Percentiles rank a stretch among this genome's conserved stretches.
Evolutionary conservation across 805 yeast species (phyloP).

Genomic region (Metschnikowia lunata): DNA sequence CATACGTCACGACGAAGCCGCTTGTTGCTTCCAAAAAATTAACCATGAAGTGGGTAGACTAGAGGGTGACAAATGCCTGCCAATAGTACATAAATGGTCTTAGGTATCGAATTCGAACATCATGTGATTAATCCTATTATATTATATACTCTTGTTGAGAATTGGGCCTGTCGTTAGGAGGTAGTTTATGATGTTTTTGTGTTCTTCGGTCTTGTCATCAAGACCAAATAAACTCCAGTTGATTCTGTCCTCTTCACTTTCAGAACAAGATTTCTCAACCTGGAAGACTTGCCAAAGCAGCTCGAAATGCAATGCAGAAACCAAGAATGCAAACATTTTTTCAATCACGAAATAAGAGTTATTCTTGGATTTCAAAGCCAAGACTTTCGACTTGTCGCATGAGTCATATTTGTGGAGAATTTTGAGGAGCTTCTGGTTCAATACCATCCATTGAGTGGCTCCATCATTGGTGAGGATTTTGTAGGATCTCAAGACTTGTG

Average conservation of each 20-base stretch:
- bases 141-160: too few relatives aligned
- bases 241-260: conserved; percentile 5
- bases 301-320: conserved; percentile 35
- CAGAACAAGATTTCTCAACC: conserved; percentile 12
- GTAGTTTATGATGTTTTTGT: conserved; percentile 11
- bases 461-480: conserved; percentile 7
- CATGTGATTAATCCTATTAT: too few relatives aligned
- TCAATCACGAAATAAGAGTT: conserved; percentile 29
- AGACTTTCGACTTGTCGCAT: conserved; percentile 8
- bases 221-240: conserved; percentile 32
- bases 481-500: conserved; percentile 11
- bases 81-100: conserved; percentile 1
- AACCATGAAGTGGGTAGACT: conserved; percentile 48
- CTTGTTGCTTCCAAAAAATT: conserved; percentile 52
- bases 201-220: conserved; percentile 14
- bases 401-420: conserved; percentile 14
- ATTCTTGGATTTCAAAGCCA: conserved; percentile 4
- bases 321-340: conserved; percentile 32
- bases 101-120: too few relatives aligned
- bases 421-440: conserved; percentile 11
- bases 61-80: not conserved
- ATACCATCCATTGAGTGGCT: conserved; percentile 7
- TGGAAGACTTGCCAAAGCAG: conserved; percentile 37
- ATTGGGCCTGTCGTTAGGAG: not conserved
- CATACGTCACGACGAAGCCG: conserved; percentile 51